These are phyloP conservation scores for Blepharisma stoltei DNA, from an alignment of 73 alveolate genomes.

Conservation along the genomic window DNA sequence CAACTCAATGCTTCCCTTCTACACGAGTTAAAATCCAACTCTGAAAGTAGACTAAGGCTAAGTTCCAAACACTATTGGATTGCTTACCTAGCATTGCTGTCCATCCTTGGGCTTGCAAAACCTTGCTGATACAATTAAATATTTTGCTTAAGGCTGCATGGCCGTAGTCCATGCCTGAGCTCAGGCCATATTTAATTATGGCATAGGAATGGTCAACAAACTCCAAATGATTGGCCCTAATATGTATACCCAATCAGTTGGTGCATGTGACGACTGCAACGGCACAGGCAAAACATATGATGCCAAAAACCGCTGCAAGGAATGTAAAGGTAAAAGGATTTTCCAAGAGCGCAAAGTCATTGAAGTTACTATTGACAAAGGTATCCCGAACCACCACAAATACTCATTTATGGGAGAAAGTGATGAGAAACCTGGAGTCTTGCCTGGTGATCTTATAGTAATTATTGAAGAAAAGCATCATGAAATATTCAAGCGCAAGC, in stretches of 20 bases:
- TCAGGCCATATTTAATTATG: too few species aligned
- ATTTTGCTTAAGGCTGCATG: too few species aligned
- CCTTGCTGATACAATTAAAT: too few species aligned
- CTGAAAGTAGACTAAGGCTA: too few species aligned
- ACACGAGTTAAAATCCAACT: too few species aligned
- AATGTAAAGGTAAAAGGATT: slow-evolving; percentile 78
- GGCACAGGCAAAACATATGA: slow-evolving; percentile 79
- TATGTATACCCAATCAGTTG: slow-evolving; percentile 57
- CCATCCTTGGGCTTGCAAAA: too few species aligned
- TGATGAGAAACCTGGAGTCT: slow-evolving; percentile 87
- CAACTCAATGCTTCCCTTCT: too few species aligned
- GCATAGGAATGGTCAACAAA: slow-evolving; percentile 68
- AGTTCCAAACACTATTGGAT: too few species aligned
- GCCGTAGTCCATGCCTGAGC: too few species aligned
- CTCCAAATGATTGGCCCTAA: slow-evolving; percentile 72
- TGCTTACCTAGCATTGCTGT: too few species aligned
- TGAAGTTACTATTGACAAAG: slow-evolving; percentile 78
- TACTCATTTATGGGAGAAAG: slow-evolving; percentile 85
- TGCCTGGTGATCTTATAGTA: slow-evolving; percentile 87
- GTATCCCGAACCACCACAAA: slow-evolving; percentile 85
- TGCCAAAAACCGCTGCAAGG: slow-evolving; percentile 80
- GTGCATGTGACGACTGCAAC: slow-evolving; percentile 87
- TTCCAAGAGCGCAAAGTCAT: slow-evolving; percentile 59
- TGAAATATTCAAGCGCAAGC: slow-evolving; percentile 74
- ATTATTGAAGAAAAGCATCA: slow-evolving; percentile 63